Base-by-base conservation (phyloP, 148 eudicot genomes). In the Agrostemma githago region DNA sequence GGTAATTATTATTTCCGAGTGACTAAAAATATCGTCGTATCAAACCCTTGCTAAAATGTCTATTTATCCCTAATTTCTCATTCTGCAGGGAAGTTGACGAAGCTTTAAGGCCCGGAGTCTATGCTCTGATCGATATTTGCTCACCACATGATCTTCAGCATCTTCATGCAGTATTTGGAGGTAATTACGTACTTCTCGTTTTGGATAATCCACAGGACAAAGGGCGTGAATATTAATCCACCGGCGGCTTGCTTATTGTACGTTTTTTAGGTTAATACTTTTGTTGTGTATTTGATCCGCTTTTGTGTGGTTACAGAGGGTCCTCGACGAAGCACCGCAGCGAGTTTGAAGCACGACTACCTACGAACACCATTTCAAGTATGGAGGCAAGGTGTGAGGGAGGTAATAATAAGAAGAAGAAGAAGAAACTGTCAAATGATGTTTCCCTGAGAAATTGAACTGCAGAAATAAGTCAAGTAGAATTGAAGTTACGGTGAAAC, bases 261-360 rank as follows among this genome's bases (percentile, higher is more conserved):
- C n/a, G n/a, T 51, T 11, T 4, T 51, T 15, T 51, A 26, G 34
- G 34, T 26, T 26, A 26, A 26, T 12, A 4, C 9, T 51, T 48
- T 51, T 51, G 56, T 51, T 2, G 14, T 51, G 56, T 46, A 15
- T 20, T 44, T 44, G 10, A 60, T 62, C 57, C 68, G 73, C 61
- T 42, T 26, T 41, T 53, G 66, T 14, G 58, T 72, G 48, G 46
- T 57, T 86, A 79, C 83, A 95, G 98, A 95, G 88, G 98, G 98
- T 80, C 91, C 97, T 65, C 89, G 97, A 82, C 85, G 98, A 87
- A 92, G 88, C 85, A 92, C 92, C 21, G 81, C 92, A 65, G 93
- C 96, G 20, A 77, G 81, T 73, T 77, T 95, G 71, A 92, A 89
- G 79, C 86, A 85, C 79, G 98, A 88, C 82, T 88, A 92, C 82